Conservation (phyloP, 257 asterid genomes). For the Nicotiana sylvestris region DNA sequence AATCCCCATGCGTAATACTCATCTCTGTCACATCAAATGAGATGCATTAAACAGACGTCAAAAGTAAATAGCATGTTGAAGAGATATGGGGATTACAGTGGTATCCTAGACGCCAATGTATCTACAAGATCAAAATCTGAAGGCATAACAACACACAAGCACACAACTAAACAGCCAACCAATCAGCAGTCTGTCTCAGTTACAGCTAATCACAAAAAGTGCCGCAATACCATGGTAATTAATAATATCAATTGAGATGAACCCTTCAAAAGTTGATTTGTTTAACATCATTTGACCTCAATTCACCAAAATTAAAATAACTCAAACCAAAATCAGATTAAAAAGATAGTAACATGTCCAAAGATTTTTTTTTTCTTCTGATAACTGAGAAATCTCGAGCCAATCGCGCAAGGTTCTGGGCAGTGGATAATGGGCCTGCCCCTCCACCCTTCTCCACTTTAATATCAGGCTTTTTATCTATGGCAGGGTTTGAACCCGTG, state of each 20-base stretch:
- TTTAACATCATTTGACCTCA: neutral
- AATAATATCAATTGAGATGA: neutral
- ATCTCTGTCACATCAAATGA: slow-evolving; percentile 45
- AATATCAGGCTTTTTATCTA: neutral
- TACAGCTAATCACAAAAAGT: neutral
- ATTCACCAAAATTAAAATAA: neutral
- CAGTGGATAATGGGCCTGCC: neutral
- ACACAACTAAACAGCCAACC: neutral
- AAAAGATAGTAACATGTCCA: neutral
- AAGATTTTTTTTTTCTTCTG: neutral
- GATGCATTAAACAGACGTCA: neutral
- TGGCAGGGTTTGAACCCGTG: neutral
- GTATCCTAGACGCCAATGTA: neutral
- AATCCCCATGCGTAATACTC: slow-evolving; percentile 96
- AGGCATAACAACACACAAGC: slow-evolving; percentile 1
- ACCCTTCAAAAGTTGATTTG: neutral
- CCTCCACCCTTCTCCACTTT: neutral
- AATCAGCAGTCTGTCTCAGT: neutral
- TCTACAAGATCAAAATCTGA: neutral
- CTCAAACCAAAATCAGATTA: neutral
- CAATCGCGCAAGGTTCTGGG: neutral
- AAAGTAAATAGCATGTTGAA: slow-evolving; percentile 16
- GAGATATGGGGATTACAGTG: slow-evolving; percentile 14
- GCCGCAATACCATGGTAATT: neutral
- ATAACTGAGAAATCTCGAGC: neutral